Percentiles rank a stretch among this genome's conserved stretches.
Evolutionary conservation across 2,329 filamentous ascomycete species (phyloP).

Genomic region (Claviceps sp.): DNA sequence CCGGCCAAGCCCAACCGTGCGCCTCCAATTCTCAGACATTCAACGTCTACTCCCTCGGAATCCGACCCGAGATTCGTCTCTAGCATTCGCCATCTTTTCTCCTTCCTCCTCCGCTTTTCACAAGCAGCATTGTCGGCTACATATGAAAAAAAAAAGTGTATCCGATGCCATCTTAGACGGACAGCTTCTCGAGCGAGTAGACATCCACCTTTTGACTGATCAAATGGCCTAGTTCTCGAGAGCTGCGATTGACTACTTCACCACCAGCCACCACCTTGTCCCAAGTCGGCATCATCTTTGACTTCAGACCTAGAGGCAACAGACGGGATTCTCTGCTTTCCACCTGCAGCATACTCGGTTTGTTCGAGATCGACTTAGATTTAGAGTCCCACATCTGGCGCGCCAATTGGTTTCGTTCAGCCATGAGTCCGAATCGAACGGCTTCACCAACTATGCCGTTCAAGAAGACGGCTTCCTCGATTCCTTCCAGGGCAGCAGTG

Average conservation of each 20-base stretch:
- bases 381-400: slow-evolving; percentile 18
- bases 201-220: slow-evolving; percentile 67
- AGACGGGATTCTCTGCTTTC: slow-evolving; percentile 34
- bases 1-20: neutral
- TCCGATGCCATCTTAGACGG: slow-evolving; percentile 34
- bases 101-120: neutral
- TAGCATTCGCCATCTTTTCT: neutral
- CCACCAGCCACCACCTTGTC: slow-evolving; percentile 54
- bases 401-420: slow-evolving; percentile 19
- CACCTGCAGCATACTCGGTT: slow-evolving; percentile 28
- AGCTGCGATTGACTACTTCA: slow-evolving; percentile 54
- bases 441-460: slow-evolving; percentile 53
- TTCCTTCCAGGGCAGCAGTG: slow-evolving; percentile 55
- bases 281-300: slow-evolving; percentile 33
- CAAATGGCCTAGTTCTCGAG: slow-evolving; percentile 62
- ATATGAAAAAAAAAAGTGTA: neutral
- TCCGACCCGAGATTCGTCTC: neutral
- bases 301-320: slow-evolving; percentile 63
- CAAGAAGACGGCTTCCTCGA: slow-evolving; percentile 55
- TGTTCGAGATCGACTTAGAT: slow-evolving; percentile 17
- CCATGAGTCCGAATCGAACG: slow-evolving; percentile 42
- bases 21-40: neutral
- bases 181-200: slow-evolving; percentile 71
- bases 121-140: neutral
- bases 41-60: neutral